Base-by-base conservation (phyloP, 768 basidiomycete species). In the Leccinellum albellum region DNA sequence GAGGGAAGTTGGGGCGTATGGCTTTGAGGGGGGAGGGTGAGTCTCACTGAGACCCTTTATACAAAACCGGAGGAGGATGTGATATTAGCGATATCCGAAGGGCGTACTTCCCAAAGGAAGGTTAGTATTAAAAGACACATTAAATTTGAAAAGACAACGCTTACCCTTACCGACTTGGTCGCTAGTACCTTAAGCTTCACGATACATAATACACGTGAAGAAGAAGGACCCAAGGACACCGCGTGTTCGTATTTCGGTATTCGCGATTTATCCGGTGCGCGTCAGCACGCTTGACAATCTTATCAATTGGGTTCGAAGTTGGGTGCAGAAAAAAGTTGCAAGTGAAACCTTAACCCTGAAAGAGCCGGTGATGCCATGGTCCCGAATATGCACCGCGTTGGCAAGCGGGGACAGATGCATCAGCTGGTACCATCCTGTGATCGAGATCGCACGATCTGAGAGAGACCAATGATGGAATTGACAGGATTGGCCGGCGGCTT, bases 101-200 rank as follows among this genome's bases (percentile, higher is more conserved):
- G 17, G 14, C 50, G 54, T 42, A 52, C 56, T 50, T 62, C 48
- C 61, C 58, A 56, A 62, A 67, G 45, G 50, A 62, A 70, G 59
- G 55, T 51, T 49, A 53, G 58, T 47, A 55, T 62, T 45, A 70
- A 70, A 65, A 57, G 62, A 60, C 60, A 66, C 56, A 66, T 72
- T 62, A 57, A 58, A 64, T 57, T 62, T 57, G 56, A 55, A 47
- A 50, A 58, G 47, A 61, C 61, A 56, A 61, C 66, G 55, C 62
- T 59, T 57, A 71, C 69, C 67, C 61, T 59, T 57, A 71, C 68
- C 66, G 61, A 60, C 57, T 40, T 66, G 48, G 62, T 67, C 69
- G 69, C 67, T 54, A 67, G 64, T 67, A 32, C 59, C 56, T 67
- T 59, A 62, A 52, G 44, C 49, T 63, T 66, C 67, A 71, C 70